Evolutionary conservation across 179 eudicot genomes (phyloP).

Genomic region (Gypsophila paniculata): DNA sequence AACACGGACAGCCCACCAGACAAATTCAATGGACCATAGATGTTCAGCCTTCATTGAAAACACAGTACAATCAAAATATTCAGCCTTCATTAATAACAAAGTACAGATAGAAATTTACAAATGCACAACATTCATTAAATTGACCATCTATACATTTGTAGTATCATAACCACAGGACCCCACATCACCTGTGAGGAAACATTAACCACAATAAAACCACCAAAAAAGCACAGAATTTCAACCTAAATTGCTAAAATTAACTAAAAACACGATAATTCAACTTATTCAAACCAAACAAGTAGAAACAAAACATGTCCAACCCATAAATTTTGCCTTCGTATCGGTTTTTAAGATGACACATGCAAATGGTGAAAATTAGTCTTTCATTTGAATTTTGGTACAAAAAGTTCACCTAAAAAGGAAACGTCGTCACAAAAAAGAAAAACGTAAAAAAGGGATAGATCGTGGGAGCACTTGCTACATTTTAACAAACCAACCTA

Average conservation of each 20-base stretch:
- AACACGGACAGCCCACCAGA: conserved; percentile 12
- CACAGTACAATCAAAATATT: conserved; percentile 1
- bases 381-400: too few relatives aligned
- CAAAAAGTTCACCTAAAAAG: neutral
- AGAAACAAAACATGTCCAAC: neutral
- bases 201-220: neutral
- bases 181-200: neutral
- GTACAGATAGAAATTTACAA: conserved; percentile 3
- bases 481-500: conserved; percentile 11
- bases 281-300: neutral
- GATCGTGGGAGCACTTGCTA: too few relatives aligned
- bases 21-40: conserved; percentile 14
- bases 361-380: too few relatives aligned
- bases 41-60: conserved; percentile 12
- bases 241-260: conserved; percentile 5
- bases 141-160: neutral
- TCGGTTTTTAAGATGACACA: too few relatives aligned
- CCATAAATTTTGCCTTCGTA: neutral
- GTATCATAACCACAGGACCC: neutral
- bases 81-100: conserved; percentile 12
- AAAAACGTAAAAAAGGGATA: too few relatives aligned
- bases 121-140: conserved; percentile 14
- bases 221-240: neutral
- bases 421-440: too few relatives aligned
- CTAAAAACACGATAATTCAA: neutral